Base-by-base conservation (phyloP, 345 rosid species). In the Tarenaya hassleriana region DNA sequence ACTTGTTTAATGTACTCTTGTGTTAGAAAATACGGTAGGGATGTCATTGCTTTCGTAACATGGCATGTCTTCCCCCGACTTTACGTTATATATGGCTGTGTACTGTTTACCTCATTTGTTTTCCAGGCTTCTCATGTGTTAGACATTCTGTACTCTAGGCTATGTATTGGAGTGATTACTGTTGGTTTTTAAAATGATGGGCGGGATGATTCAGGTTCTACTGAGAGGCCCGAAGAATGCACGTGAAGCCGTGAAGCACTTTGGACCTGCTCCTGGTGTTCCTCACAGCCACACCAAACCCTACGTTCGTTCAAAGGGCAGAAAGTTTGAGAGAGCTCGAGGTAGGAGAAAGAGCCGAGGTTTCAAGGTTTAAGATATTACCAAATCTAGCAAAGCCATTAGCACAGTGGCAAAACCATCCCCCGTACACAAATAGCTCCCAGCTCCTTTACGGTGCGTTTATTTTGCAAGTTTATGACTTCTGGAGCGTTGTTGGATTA, bases 241-340 rank as follows among this genome's bases (percentile, higher is more conserved):
- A 39, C 78, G 87, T 43, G 87, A 83, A 66, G 87, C 84, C 0
- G 87, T 80, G 58, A 83, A 83, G 60, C 91, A 83, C 67, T 83
- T 83, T 34, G 91, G 91, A 46, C 84, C 84, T 3, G 91, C 91
- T 31, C 91, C 91, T 19, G 86, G 91, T 70, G 87, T 83, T 44
- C 91, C 91, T 10, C 91, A 80, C 73, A 80, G 82, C 66, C 82
- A 77, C 65, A 68, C 80, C 61, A 83, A 83, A 56, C 87, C 91
- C 9, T 80, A 77, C 47, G 84, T 83, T 17, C 76, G 82, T 11
- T 40, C 80, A 3, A 76, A 73, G 74, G 85, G 82, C 44, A 69
- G 80, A 52, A 80, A 83, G 66, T 78, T 78, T 64, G 84, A 80
- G 71, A 83, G 47, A 56, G 88, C 82, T 24, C 71, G 95, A 60